phyloP scores from a whole-genome alignment of 2,329 filamentous ascomycete species.

The Penicillium sp. region DNA sequence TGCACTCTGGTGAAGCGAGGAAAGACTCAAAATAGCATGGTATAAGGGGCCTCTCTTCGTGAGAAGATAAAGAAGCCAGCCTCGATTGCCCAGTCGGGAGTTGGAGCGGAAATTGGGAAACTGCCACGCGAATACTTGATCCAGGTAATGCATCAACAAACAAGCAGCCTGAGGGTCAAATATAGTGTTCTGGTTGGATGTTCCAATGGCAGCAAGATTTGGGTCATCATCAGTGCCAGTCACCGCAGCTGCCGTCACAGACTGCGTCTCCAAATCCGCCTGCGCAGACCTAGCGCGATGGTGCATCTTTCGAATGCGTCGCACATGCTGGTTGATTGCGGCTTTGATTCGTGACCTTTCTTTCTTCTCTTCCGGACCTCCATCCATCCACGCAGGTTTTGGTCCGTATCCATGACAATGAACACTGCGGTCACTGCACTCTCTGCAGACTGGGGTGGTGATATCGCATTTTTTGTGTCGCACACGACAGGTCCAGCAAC shows the following conservation, averaged over 20 bases:
- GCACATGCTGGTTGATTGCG: not conserved
- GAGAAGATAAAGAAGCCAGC: not conserved
- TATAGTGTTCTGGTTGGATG: not conserved
- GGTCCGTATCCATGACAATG: not conserved
- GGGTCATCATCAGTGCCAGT: not conserved
- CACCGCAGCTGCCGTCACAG: not conserved
- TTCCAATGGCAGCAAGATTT: not conserved
- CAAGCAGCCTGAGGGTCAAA: not conserved
- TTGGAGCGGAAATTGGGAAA: not conserved
- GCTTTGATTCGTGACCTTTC: not conserved
- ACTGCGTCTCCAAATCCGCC: not conserved
- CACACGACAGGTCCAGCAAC: not conserved
- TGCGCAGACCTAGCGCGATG: not conserved
- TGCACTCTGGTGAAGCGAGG: not conserved
- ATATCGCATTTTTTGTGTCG: not conserved
- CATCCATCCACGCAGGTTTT: not conserved
- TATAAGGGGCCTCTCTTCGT: not conserved
- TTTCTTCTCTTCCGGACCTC: not conserved
- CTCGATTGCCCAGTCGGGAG: not conserved
- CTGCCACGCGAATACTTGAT: not conserved
- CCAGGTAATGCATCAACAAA: not conserved
- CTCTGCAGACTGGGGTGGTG: not conserved
- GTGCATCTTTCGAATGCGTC: not conserved
- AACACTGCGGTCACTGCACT: not conserved
- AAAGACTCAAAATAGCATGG: not conserved